A percentile compares a stretch with the other conserved stretches of the same genome.
These are phyloP conservation scores for Aspergillus sp. DNA, from an alignment of 2,329 filamentous ascomycete species.

Conservation along the genomic window DNA sequence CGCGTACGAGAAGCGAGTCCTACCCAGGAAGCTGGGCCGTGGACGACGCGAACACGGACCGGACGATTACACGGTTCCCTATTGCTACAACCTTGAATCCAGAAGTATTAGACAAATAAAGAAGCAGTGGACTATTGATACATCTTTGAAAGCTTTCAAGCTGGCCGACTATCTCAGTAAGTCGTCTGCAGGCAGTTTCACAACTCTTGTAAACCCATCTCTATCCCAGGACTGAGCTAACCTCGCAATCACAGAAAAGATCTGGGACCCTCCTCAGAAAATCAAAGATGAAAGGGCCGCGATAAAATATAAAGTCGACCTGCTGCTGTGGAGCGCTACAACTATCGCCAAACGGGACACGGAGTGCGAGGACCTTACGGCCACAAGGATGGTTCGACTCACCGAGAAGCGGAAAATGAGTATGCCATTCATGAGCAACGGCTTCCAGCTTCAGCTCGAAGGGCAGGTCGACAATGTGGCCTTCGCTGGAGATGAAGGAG, in stretches of 20 bases:
- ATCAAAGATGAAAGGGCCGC: no score
- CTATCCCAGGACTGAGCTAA: background rate
- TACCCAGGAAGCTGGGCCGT: background rate
- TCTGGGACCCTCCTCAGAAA: background rate
- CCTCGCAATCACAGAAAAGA: background rate
- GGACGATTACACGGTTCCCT: background rate
- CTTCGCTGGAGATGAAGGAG: background rate
- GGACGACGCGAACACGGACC: background rate
- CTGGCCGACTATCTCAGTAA: background rate
- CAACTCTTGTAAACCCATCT: no score
- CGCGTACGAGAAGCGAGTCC: background rate
- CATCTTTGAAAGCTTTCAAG: background rate
- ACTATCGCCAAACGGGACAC: background rate
- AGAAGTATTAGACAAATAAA: background rate
- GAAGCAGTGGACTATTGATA: background rate
- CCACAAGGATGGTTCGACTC: background rate
- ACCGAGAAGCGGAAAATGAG: background rate
- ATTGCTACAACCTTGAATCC: background rate
- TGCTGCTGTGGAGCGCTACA: background rate
- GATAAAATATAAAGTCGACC: background rate
- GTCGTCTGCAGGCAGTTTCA: background rate
- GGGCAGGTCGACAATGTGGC: constrained; percentile 3
- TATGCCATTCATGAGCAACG: background rate
- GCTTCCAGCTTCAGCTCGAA: constrained; percentile 1
- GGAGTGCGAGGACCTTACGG: no score